Evolutionary conservation across 305 asterid genomes (phyloP), one percentile per base, ranked within the genome.

Genomic region (Euphrasia arctica): DNA sequence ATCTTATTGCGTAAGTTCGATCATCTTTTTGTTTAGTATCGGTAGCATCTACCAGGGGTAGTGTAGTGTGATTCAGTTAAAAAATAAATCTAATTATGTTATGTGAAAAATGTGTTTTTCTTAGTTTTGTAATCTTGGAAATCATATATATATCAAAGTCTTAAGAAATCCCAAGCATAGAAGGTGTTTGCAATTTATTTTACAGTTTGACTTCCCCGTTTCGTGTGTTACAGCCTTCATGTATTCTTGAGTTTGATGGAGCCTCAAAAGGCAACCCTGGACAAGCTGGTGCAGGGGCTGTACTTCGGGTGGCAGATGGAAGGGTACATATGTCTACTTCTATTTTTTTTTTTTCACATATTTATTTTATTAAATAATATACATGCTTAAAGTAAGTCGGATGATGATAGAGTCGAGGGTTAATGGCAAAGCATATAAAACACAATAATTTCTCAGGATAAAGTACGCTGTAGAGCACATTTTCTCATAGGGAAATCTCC

Each of bases 201-300:
- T 13, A 66, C 69, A 72, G 64, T 65, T 72, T 67, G 58, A 70
- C 62, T 67, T 75, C 15, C 39, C 64, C 60, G 41, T 64, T 73
- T 70, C 62, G 66, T 72, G 62, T 70, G 58, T 83, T 39, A 5
- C 28, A 87, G 95, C 60, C 66, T 58, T 79, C 92, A 5, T 82
- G 92, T 74, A 64, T 71, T 81, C 75, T 87, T 11, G 91, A 87
- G 72, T 87, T 87, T 74, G 92, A 85, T 66, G 95, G 95, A 32
- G 86, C 91, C 71, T 84, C 95, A 48, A 87, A 87, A 75, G 95
- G 92, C 67, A 86, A 86, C 63, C 95, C 95, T 63, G 91, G 95
- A 42, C 85, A 69, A 72, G 89, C 95, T 57, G 95, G 92, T 48
- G 95, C 95, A 34, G 95, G 95, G 58, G 95, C 92, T 45, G 79